Evolutionary conservation across 1,284 basidiomycete genomes (phyloP).

Genomic region (Gastroboletus turbinatus): DNA sequence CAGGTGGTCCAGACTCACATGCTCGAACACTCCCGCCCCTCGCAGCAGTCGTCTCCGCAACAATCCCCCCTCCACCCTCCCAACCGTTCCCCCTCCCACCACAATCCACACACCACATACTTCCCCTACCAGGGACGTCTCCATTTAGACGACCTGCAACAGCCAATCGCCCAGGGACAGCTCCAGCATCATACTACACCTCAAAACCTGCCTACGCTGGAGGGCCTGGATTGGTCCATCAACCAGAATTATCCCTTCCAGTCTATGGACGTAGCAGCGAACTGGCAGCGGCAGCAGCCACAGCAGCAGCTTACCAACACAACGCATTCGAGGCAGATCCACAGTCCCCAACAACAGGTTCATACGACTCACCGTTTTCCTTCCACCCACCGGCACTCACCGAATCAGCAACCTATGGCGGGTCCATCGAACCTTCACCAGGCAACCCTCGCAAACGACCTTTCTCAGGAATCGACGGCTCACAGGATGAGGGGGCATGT

Average conservation of each 20-base stretch:
- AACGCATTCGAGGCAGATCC: constrained; percentile 34
- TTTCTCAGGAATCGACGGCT: constrained; percentile 54
- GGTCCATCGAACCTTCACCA: constrained; percentile 34
- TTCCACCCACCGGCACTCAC: constrained; percentile 69
- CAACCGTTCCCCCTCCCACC: constrained; percentile 34
- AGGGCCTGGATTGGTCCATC: constrained; percentile 52
- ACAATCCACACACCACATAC: constrained; percentile 44
- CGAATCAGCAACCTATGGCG: constrained; percentile 33
- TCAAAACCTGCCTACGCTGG: constrained; percentile 44
- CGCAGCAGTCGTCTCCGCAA: constrained; percentile 68
- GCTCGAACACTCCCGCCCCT: constrained; percentile 67
- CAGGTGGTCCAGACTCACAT: constrained; percentile 36
- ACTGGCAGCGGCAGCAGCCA: constrained; percentile 32
- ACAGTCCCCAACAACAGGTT: constrained; percentile 27
- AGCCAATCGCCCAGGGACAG: constrained; percentile 59
- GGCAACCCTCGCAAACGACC: constrained; percentile 63
- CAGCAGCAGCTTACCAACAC: constrained; percentile 30
- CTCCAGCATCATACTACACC: constrained; percentile 56
- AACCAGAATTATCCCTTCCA: constrained; percentile 43
- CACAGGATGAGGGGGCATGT: constrained; percentile 45
- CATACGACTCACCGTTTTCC: constrained; percentile 69
- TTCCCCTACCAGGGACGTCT: constrained; percentile 44
- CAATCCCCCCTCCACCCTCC: constrained; percentile 47
- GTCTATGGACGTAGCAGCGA: constrained; percentile 38
- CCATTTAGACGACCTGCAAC: constrained; percentile 45